Evolutionary conservation across 2,329 filamentous ascomycete genomes (phyloP).

Genomic region (Talaromyces albobiverticillius): DNA sequence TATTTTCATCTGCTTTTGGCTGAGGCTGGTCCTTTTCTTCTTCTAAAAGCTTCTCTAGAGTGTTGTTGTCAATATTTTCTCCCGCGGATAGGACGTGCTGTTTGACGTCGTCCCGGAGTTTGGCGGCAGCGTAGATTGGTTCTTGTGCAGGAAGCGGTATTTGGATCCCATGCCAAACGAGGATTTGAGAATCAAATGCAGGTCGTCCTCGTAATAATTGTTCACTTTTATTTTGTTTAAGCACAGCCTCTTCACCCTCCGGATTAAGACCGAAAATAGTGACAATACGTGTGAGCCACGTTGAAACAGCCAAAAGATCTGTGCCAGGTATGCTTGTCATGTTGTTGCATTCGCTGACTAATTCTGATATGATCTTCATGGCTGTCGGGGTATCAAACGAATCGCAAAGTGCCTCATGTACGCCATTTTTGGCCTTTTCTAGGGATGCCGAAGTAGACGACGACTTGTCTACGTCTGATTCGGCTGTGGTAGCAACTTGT

Average conservation of each 20-base stretch:
- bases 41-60: conserved; percentile 18
- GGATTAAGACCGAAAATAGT: conserved; percentile 73
- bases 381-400: conserved; percentile 83
- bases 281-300: conserved; percentile 79
- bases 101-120: conserved; percentile 44
- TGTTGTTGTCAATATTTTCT: conserved; percentile 35
- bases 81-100: conserved; percentile 28
- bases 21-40: conserved; percentile 27
- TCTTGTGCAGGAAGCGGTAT: conserved; percentile 58
- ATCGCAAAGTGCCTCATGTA: conserved; percentile 67
- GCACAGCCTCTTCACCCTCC: conserved; percentile 55
- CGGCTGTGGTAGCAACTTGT: background rate
- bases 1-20: conserved; percentile 34
- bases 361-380: conserved; percentile 70
- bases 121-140: conserved; percentile 55
- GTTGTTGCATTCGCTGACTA: conserved; percentile 73
- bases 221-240: conserved; percentile 52
- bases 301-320: conserved; percentile 53
- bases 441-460: conserved; percentile 34
- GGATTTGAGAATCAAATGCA: background rate
- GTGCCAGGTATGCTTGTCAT: conserved; percentile 43
- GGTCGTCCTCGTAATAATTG: background rate
- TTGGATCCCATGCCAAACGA: conserved; percentile 55
- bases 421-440: conserved; percentile 53
- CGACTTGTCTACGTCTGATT: background rate